Percentiles rank a stretch among this genome's conserved stretches.
phyloP scores from a whole-genome alignment of 2,329 filamentous ascomycete species.

The Cercospora sp. region DNA sequence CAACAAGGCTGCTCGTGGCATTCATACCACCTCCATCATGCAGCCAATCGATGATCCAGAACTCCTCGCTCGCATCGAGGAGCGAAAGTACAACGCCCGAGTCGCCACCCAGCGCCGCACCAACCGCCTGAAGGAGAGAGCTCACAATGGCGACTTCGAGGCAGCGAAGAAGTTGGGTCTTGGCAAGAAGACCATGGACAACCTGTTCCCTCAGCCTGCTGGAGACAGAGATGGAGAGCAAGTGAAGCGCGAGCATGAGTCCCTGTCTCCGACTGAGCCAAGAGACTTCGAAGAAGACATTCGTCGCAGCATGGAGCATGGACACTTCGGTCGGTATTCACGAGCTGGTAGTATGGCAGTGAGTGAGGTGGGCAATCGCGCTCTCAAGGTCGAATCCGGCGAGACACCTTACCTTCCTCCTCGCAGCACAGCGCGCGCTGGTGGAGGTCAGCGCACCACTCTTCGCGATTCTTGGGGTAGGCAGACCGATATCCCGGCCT shows the following conservation, averaged over 20 bases:
- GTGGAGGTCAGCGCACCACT: neutral
- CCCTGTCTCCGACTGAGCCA: slow-evolving; percentile 5
- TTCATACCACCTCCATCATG: neutral
- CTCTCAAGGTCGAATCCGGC: neutral
- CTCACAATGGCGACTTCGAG: slow-evolving; percentile 15
- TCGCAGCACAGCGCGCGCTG: neutral
- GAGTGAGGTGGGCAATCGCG: neutral
- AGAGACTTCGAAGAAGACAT: neutral
- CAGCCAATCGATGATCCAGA: slow-evolving; percentile 20
- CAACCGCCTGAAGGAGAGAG: slow-evolving; percentile 17
- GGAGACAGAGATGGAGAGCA: neutral
- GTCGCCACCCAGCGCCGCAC: slow-evolving; percentile 17
- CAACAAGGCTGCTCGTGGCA: slow-evolving; percentile 15
- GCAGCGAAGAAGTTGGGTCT: slow-evolving; percentile 23
- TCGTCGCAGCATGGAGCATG: neutral
- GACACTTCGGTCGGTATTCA: neutral
- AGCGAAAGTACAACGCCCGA: slow-evolving; percentile 16
- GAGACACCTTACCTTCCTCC: neutral
- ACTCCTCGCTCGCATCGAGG: slow-evolving; percentile 16
- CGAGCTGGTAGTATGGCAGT: neutral
- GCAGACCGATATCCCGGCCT: neutral
- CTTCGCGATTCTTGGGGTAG: neutral
- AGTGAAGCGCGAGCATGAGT: neutral
- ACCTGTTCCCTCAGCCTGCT: slow-evolving; percentile 12
- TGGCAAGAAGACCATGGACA: slow-evolving; percentile 18